Evolutionary conservation across 2,329 filamentous ascomycete species (phyloP).

Genomic region (Cladosporium colombiae): DNA sequence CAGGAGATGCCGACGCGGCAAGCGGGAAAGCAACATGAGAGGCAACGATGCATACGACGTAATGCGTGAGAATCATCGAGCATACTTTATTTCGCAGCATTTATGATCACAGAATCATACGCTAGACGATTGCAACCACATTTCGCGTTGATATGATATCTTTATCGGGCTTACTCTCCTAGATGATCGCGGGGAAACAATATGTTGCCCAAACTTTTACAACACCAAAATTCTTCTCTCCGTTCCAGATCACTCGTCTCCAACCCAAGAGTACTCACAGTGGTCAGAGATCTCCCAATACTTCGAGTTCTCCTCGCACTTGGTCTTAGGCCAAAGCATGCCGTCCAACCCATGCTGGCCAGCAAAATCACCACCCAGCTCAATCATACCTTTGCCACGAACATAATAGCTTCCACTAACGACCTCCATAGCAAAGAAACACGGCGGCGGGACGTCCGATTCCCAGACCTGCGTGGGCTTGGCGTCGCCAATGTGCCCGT

Average conservation of each 20-base stretch:
- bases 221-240: background rate
- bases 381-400: background rate
- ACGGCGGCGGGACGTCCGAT: background rate
- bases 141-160: background rate
- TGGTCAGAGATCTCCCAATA: background rate
- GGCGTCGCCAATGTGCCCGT: conserved; percentile 1
- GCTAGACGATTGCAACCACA: background rate
- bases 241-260: background rate
- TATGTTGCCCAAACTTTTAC: background rate
- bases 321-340: conserved; percentile 9
- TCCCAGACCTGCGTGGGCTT: background rate
- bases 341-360: conserved; percentile 7
- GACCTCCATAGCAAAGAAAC: conserved; percentile 16
- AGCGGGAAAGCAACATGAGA: conserved; percentile 4
- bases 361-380: conserved; percentile 2
- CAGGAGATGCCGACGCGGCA: background rate
- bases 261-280: background rate
- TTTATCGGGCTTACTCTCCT: background rate
- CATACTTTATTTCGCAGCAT: background rate
- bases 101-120: background rate
- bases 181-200: background rate
- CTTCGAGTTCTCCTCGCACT: conserved; percentile 2
- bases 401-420: conserved; percentile 6
- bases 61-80: background rate
- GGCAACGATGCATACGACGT: background rate